These are phyloP conservation scores for Aspergillus cejpii DNA, from an alignment of 2,329 filamentous ascomycete species.

Conservation along the genomic window DNA sequence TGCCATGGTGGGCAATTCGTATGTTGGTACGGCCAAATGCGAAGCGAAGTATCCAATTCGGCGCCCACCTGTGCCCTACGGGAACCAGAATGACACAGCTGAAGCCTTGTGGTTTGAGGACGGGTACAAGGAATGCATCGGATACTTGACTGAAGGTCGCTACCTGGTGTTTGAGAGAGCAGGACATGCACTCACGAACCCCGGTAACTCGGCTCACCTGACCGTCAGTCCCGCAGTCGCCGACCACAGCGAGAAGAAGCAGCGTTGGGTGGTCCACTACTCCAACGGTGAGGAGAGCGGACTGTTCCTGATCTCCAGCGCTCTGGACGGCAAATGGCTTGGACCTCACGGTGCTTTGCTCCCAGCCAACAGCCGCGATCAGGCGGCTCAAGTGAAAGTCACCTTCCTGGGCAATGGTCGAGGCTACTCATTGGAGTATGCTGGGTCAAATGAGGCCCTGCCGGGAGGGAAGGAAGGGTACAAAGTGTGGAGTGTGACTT, in stretches of 20 bases:
- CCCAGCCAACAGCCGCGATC: conserved; percentile 6
- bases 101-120: conserved; percentile 42
- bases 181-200: conserved; percentile 41
- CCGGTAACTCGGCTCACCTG: conserved; percentile 9
- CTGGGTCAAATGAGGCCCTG: conserved; percentile 8
- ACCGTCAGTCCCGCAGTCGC: conserved; percentile 23
- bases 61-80: conserved; percentile 47
- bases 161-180: conserved; percentile 48
- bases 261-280: conserved; percentile 49
- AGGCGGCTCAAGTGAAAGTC: conserved; percentile 28
- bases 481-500: conserved; percentile 31
- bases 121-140: conserved; percentile 50
- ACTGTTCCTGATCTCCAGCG: conserved; percentile 39
- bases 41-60: conserved; percentile 34
- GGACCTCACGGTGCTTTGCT: conserved; percentile 21
- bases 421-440: conserved; percentile 31
- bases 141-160: conserved; percentile 50
- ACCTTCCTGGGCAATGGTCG: conserved; percentile 32
- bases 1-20: conserved; percentile 41
- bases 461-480: conserved; percentile 16
- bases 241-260: conserved; percentile 37
- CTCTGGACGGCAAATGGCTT: conserved; percentile 38
- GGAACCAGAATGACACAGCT: conserved; percentile 33
- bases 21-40: conserved; percentile 43
- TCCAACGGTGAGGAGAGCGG: conserved; percentile 26